phyloP scores from a whole-genome alignment of 164 flowering plant species.

The Pachysandra terminalis region DNA sequence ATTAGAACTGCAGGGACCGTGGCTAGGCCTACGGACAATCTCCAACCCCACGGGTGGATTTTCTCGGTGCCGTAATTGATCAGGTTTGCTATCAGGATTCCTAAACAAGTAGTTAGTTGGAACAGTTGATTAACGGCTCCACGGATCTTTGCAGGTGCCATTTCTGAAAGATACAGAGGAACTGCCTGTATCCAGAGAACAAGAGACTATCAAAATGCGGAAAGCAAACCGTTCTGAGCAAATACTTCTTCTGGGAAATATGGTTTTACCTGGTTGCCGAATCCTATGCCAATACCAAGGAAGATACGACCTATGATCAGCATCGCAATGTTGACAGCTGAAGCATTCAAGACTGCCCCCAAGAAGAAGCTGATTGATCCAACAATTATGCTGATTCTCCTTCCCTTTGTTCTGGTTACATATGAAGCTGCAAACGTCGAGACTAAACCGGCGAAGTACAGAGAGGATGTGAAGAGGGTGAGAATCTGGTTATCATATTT shows the following conservation, averaged over 20 bases:
- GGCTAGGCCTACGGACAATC: constrained; percentile 79
- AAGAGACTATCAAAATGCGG: not conserved
- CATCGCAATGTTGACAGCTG: constrained; percentile 63
- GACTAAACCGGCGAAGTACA: constrained; percentile 81
- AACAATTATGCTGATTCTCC: constrained; percentile 63
- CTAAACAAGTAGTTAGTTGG: constrained; percentile 72
- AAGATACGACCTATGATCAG: constrained; percentile 72
- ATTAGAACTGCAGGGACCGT: constrained; percentile 63
- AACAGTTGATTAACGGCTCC: constrained; percentile 84
- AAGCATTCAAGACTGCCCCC: constrained; percentile 69
- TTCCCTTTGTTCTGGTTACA: constrained; percentile 61
- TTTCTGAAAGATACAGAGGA: constrained; percentile 89
- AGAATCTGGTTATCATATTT: constrained; percentile 85
- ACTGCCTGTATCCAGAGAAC: constrained; percentile 57
- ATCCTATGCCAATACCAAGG: constrained; percentile 86
- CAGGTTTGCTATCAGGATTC: constrained; percentile 69
- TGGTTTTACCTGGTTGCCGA: constrained; percentile 76
- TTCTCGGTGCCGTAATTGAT: constrained; percentile 63
- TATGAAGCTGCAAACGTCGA: constrained; percentile 84
- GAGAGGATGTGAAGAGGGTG: constrained; percentile 86
- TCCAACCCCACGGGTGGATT: constrained; percentile 94
- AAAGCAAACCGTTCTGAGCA: not conserved
- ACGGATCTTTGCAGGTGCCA: constrained; percentile 81
- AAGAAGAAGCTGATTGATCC: constrained; percentile 74
- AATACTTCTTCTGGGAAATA: not conserved